Percentiles rank a stretch among this genome's conserved stretches.
Conservation (phyloP, 2,329 filamentous ascomycete genomes). For the Trichoderma sp. region DNA sequence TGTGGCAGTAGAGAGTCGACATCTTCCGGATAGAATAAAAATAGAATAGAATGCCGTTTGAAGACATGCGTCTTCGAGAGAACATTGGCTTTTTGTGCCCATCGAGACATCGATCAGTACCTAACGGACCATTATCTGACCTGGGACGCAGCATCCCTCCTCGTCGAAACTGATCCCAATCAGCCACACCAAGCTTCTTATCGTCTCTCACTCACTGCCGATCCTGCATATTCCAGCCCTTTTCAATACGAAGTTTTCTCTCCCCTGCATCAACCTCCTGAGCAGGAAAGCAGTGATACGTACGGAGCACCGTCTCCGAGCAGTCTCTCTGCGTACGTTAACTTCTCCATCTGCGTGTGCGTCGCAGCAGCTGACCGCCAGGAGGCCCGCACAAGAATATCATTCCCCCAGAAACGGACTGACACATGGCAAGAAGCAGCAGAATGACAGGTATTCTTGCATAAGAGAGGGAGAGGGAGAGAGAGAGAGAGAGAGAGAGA, state of each 20-base stretch:
- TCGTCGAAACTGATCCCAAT: background rate
- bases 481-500: background rate
- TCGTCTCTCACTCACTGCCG: background rate
- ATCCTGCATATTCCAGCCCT: constrained; percentile 14
- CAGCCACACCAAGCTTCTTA: constrained; percentile 11
- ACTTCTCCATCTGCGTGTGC: too few species aligned
- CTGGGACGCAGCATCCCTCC: background rate
- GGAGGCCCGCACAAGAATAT: background rate
- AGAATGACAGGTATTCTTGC: constrained; percentile 13
- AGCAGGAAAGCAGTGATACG: too few species aligned
- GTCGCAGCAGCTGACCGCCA: background rate
- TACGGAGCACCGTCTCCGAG: too few species aligned
- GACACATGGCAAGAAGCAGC: constrained; percentile 21
- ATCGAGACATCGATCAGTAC: too few species aligned
- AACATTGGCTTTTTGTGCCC: too few species aligned
- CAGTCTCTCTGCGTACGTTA: background rate
- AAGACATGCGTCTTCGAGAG: too few species aligned
- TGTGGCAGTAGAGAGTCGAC: too few species aligned
- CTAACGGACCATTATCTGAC: background rate
- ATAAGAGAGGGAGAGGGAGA: too few species aligned
- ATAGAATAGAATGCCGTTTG: too few species aligned
- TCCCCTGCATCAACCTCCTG: constrained; percentile 12
- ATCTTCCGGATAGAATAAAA: too few species aligned
- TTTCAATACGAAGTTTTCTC: background rate
- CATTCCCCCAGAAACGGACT: constrained; percentile 12